Percentiles rank a stretch among this genome's conserved stretches.
Conservation (phyloP, 1,284 basidiomycete species). For the Sanguinoderma infundibulare region DNA sequence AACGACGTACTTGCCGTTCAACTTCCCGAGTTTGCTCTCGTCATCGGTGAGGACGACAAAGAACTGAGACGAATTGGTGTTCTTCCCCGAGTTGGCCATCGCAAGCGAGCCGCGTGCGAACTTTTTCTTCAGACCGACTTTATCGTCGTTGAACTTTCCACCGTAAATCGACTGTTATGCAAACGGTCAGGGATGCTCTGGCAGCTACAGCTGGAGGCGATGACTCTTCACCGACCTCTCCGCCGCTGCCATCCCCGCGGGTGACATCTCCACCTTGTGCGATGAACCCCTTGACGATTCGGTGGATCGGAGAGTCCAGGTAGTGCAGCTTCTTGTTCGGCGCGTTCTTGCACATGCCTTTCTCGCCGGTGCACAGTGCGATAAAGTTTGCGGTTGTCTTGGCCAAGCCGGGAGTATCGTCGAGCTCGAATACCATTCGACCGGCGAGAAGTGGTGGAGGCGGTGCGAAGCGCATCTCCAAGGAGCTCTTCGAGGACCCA, state of each 20-base stretch:
- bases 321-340: constrained; percentile 51
- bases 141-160: constrained; percentile 54
- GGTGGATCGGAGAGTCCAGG: constrained; percentile 46
- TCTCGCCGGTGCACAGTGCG: constrained; percentile 53
- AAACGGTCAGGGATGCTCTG: neutral
- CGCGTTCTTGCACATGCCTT: constrained; percentile 49
- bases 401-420: constrained; percentile 41
- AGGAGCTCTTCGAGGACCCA: constrained; percentile 31
- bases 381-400: constrained; percentile 52
- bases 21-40: constrained; percentile 43
- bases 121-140: constrained; percentile 46
- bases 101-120: constrained; percentile 47
- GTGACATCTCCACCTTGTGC: constrained; percentile 57
- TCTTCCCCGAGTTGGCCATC: constrained; percentile 54
- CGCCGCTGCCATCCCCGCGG: constrained; percentile 53
- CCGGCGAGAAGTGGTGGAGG: constrained; percentile 42
- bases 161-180: constrained; percentile 48
- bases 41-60: constrained; percentile 51
- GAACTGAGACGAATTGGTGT: constrained; percentile 53
- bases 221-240: constrained; percentile 42
- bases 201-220: neutral
- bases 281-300: constrained; percentile 50
- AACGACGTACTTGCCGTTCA: constrained; percentile 52
- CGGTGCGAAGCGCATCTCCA: constrained; percentile 39
- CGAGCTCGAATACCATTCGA: constrained; percentile 45